Base-by-base conservation (phyloP, 768 basidiomycete species). In the Suillus decipiens region DNA sequence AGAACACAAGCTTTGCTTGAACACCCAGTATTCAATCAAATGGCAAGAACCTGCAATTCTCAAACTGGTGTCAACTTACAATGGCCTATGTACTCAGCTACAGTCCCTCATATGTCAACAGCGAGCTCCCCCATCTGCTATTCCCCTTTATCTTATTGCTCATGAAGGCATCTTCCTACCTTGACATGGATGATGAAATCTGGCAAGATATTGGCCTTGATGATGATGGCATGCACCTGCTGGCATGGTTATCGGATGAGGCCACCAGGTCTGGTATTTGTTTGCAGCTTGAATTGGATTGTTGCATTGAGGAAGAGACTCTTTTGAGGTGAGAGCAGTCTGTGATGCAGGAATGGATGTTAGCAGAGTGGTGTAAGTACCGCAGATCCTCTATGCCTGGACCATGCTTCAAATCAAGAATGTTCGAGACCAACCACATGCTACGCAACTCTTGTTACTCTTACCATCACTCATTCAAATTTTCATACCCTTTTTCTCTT, bases 41-140 rank as follows among this genome's bases (percentile, higher is more conserved):
- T 41, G 64, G 1, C 69, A 69, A 19, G 72, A 77, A 33, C 73
- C 73, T 17, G 66, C 60, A 0, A 72, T 77, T 39, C 48, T 60
- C 17, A 59, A 63, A 11, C 36, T 73, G 4, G 72, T 66, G 0
- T 57, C 34, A 0, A 64, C 69, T 12, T 77, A 74, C 64, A 78
- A 78, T 55, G 64, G 64, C 9, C 61, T 75, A 12, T 71, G 71
- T 45, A 59, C 56, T 7, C 51, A 66, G 6, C 54, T 78, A 39
- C 47, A 11, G 10, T 50, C 53, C 0, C 47, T 72, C 1, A 74
- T 74, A 34, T 31, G 37, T 1, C 6, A 43, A 0, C 10, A 48
- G 22, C 57, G 65, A 42, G 74, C 75, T 7, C 75, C 75, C 7
- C 34, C 34, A 1, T 62, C 67, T 41, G 70, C 71, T 6, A 15